These are phyloP conservation scores for Nakataea oryzae DNA, from an alignment of 2,329 filamentous ascomycete species.

Conservation along the genomic window DNA sequence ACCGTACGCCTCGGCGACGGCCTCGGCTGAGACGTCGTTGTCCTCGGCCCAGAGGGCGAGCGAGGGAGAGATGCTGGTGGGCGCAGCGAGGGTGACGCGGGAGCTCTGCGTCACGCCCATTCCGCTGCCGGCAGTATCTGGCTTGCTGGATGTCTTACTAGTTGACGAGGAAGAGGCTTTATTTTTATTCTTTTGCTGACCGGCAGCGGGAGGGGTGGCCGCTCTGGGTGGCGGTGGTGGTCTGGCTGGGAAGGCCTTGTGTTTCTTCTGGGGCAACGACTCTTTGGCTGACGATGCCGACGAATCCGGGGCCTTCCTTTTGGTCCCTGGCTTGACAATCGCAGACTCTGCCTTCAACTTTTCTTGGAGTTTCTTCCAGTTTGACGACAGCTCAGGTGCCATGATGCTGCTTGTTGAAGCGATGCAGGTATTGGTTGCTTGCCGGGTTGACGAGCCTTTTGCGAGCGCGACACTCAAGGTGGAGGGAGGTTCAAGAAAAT, in stretches of 20 bases:
- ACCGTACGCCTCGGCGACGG: constrained; percentile 51
- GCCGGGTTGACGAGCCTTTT: no score
- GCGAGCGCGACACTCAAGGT: neutral
- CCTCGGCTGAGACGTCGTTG: constrained; percentile 49
- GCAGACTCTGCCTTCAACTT: constrained; percentile 38
- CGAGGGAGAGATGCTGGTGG: constrained; percentile 35
- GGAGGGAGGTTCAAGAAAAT: neutral
- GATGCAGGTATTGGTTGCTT: neutral
- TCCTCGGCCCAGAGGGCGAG: constrained; percentile 51
- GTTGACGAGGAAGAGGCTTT: neutral
- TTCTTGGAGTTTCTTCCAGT: constrained; percentile 71
- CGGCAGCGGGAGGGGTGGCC: no score
- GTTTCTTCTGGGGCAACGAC: constrained; percentile 17
- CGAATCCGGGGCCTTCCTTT: constrained; percentile 23
- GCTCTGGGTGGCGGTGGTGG: constrained; percentile 8
- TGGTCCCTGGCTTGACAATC: constrained; percentile 18
- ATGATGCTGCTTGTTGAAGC: constrained; percentile 17
- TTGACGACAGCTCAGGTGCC: constrained; percentile 47
- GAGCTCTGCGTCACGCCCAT: constrained; percentile 51
- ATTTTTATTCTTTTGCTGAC: no score
- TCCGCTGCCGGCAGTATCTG: neutral
- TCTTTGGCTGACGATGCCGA: constrained; percentile 15
- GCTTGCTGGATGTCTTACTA: neutral
- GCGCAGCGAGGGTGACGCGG: constrained; percentile 23
- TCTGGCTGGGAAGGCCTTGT: constrained; percentile 4